These are phyloP conservation scores for Calonectria henricotiae DNA, from an alignment of 2,329 filamentous ascomycete species.

Conservation along the genomic window DNA sequence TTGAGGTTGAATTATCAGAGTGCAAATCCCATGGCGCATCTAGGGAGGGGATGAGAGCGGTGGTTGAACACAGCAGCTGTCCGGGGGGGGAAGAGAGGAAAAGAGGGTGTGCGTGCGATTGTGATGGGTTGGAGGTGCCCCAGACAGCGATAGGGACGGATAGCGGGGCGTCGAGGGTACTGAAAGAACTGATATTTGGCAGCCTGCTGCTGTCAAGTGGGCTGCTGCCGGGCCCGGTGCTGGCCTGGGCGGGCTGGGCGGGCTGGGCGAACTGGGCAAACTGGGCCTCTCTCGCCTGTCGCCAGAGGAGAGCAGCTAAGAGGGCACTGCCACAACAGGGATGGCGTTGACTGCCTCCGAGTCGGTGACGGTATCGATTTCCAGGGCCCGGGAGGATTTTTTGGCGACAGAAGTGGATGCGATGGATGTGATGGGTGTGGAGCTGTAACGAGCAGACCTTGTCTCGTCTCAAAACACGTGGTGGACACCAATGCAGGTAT, in stretches of 20 bases:
- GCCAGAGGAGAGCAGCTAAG: constrained; percentile 24
- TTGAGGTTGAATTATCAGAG: constrained; percentile 44
- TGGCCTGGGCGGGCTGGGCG: constrained; percentile 15
- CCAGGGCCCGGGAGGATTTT: constrained; percentile 29
- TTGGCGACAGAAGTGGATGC: constrained; percentile 24
- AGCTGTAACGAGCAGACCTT: constrained; percentile 26
- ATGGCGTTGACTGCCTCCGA: constrained; percentile 36
- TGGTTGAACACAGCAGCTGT: constrained; percentile 52
- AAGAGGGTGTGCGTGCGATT: constrained; percentile 38
- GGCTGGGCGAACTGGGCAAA: not conserved
- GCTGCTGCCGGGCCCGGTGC: constrained; percentile 14
- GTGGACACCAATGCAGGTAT: constrained; percentile 34
- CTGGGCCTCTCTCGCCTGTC: not conserved
- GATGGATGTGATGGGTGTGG: constrained; percentile 31
- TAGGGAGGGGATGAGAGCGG: constrained; percentile 40
- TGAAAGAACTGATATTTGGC: constrained; percentile 27
- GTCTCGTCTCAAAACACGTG: constrained; percentile 38
- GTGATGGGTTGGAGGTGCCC: constrained; percentile 32
- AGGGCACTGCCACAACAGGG: constrained; percentile 43
- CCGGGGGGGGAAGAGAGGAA: constrained; percentile 43
- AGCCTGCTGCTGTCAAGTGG: constrained; percentile 37
- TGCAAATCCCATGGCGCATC: constrained; percentile 46
- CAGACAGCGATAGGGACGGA: constrained; percentile 33
- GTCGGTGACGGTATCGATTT: constrained; percentile 38
- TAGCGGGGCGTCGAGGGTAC: constrained; percentile 35